Evolutionary conservation across 2,329 filamentous ascomycete genomes (phyloP), one percentile per base, ranked within the genome.

Genomic region (Penicillium sumatraense): DNA sequence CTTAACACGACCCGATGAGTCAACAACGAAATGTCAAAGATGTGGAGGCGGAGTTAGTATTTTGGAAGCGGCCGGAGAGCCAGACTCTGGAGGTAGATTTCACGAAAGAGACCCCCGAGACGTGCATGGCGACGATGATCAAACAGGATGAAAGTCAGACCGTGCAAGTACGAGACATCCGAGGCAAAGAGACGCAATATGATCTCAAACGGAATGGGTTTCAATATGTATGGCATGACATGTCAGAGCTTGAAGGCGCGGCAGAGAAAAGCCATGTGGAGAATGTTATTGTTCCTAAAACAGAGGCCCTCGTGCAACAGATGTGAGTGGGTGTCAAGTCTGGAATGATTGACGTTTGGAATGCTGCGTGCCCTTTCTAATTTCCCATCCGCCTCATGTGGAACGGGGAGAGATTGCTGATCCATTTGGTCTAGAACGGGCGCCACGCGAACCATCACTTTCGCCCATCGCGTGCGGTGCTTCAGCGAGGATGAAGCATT

Each of bases 381-480:
- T 42, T 41, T 42, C n/a, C n/a, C n/a, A n/a, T n/a, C n/a, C n/a
- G n/a, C n/a, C n/a, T n/a, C 26, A 33, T 18, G 36, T 23, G 35
- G 36, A 42, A 44, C 35, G 26, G 14, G 31, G 23, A 24, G 6
- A 6, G 36, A 14, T 23, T 21, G 42, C 42, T 46, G 42, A 46
- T 41, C n/a, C 21, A 49, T 49, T 21, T 38, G 16, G 23, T 58
- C 33, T 57, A 85, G 83, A 26, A 87, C 84, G 14, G 84, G 84
- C 3, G 83, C 79, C 14, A 72, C 80, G 2, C 78, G 80, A 20
- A 70, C 86, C 60, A 80, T 83, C 74, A 84, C 87, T 67, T 88
- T 87, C 66, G 83, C 86, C 72, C 84, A 87, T 71, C 86, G 83
- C 5, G 83, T 88, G 63, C 80, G 80, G n/a, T 78, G 80, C 42